Conservation (phyloP, 2,329 filamentous ascomycete genomes). For the Fusarium nelsonii region DNA sequence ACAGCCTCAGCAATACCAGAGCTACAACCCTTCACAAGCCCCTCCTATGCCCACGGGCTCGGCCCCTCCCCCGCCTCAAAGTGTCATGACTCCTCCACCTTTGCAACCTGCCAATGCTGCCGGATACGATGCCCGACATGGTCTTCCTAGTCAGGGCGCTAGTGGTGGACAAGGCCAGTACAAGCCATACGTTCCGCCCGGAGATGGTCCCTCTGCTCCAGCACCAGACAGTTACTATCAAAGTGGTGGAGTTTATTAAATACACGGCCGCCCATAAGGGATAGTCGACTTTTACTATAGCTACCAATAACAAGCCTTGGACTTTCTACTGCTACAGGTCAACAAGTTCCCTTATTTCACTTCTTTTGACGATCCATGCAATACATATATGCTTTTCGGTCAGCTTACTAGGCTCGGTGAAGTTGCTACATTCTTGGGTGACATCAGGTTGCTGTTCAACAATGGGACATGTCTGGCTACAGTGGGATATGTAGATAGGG, state of each 20-base stretch:
- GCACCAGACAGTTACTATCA: constrained; percentile 69
- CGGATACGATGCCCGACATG: constrained; percentile 64
- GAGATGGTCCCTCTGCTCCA: constrained; percentile 62
- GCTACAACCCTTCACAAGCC: constrained; percentile 56
- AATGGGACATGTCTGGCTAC: not conserved
- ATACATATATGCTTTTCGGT: not conserved
- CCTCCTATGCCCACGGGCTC: constrained; percentile 58
- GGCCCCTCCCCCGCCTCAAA: constrained; percentile 48
- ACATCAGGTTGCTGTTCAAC: not conserved
- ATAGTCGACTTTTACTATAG: constrained; percentile 10
- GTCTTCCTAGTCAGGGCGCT: constrained; percentile 61
- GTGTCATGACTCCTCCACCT: constrained; percentile 57
- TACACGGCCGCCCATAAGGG: not conserved
- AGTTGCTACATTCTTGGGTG: not conserved
- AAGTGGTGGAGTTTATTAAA: constrained; percentile 55
- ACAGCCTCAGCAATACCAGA: constrained; percentile 57
- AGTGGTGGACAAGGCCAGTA: constrained; percentile 62
- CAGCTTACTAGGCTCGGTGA: not conserved
- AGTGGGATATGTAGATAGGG: not conserved
- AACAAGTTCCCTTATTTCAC: not conserved
- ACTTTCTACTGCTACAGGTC: not conserved
- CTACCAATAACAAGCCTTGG: constrained; percentile 22
- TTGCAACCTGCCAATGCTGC: constrained; percentile 60
- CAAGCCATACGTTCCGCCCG: constrained; percentile 69
- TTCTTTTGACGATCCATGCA: not conserved